phyloP scores from a whole-genome alignment of 371 early-diverging fungal species.

The Rhizopus sp. region DNA sequence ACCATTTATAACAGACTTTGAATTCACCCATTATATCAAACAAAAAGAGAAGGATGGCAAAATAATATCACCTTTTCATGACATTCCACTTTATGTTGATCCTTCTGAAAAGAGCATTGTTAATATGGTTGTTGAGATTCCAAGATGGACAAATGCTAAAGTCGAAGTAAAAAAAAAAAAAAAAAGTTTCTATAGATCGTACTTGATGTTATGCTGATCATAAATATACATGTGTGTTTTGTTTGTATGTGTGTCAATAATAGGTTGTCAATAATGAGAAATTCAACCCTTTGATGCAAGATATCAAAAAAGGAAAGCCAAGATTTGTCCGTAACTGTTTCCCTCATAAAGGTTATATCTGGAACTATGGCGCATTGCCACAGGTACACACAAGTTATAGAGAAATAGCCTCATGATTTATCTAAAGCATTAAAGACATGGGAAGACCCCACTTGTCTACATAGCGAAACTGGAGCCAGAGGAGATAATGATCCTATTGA shows the following conservation, averaged over 20 bases:
- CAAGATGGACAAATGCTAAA: conserved; percentile 99
- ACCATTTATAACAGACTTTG: background rate
- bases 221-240: background rate
- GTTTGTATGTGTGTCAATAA: background rate
- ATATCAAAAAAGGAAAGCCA: conserved; percentile 98
- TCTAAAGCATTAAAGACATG: conserved; percentile 73
- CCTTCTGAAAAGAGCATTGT: conserved; percentile 73
- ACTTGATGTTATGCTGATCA: background rate
- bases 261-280: conserved; percentile 89
- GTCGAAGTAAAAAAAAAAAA: conserved; percentile 94
- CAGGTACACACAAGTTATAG: conserved; percentile 50
- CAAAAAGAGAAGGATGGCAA: conserved; percentile 66
- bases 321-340: conserved; percentile 99
- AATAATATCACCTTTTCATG: conserved; percentile 97
- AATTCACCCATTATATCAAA: background rate
- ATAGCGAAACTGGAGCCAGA: conserved; percentile 85
- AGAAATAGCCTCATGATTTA: background rate
- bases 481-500: conserved; percentile 99
- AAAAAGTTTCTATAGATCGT: background rate
- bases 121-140: conserved; percentile 99
- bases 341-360: conserved; percentile 99
- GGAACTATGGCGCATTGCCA: conserved; percentile 99
- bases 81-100: conserved; percentile 95
- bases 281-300: conserved; percentile 99
- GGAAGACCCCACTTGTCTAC: conserved; percentile 93